Evolutionary conservation across 2,329 filamentous ascomycete genomes (phyloP), one percentile per base, ranked within the genome.

Genomic region (Claviceps sp.): DNA sequence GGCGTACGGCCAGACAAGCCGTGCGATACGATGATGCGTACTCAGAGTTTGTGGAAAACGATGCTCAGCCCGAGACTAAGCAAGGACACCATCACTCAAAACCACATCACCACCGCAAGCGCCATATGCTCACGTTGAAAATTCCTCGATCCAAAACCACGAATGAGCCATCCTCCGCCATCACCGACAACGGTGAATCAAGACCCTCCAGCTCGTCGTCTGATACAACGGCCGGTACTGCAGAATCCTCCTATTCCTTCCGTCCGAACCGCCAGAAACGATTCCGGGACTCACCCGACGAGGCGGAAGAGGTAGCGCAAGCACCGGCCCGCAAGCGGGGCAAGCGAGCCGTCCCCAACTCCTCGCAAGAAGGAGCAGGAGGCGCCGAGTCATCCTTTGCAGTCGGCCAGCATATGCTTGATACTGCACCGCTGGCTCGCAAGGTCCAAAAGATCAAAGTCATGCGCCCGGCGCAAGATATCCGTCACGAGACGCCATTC

Each of bases 261-360:
- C 70, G 77, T 4, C 74, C 76, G 30, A 79, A 78, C 61, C 70
- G 75, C 8, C 74, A 75, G 58, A 76, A 76, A 58, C 73, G 74
- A 48, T 78, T 76, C 66, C 69, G 71, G 1, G 70, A 76, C 4
- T 70, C 76, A 44, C 69, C 72, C 8, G 70, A 72, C 45, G 72
- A 67, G 1, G 66, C 65, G 14, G 69, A 70, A 16, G 65, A 63
- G 37, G 59, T 58, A 13, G 55, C 62, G 4, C 67, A 69, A 37
- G 64, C 63, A 26, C 70, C 68, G 20, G 60, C 66, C 1, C 69
- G 68, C 62, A 71, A 72, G 57, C 59, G 63, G 50, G 62, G 61
- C 52, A 68, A 66, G 57, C 63, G 63, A 48, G 52, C 55, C 37
- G 59, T 55, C 16, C 51, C 47, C 2, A 57, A 50, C 20, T 53